Conservation (phyloP, 225 moss, liverwort and hornwort genomes). For the Ulota crispa region DNA sequence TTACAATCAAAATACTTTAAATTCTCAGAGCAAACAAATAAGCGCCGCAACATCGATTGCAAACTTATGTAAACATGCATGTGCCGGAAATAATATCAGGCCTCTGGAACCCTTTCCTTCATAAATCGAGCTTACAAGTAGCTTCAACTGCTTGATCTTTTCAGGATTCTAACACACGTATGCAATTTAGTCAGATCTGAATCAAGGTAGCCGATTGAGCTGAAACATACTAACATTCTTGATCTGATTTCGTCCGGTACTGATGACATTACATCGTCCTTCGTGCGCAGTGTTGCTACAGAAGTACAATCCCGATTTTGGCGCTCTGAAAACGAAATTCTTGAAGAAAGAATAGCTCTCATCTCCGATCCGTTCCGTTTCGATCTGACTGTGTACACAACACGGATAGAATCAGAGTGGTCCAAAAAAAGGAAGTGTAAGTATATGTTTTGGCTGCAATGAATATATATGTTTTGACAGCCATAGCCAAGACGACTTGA, state of each 20-base stretch:
- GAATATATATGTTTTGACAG: background rate
- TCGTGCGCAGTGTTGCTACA: conserved; percentile 35
- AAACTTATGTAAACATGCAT: background rate
- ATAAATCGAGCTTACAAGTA: background rate
- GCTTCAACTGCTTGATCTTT: background rate
- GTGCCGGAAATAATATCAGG: background rate
- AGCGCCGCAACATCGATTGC: background rate
- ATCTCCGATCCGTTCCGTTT: background rate
- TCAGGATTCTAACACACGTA: background rate
- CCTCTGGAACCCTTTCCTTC: background rate
- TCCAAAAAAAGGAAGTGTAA: background rate
- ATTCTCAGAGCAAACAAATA: background rate
- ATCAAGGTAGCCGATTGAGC: background rate
- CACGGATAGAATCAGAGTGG: background rate
- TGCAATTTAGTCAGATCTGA: background rate
- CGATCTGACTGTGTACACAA: background rate
- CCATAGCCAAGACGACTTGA: conserved; percentile 3
- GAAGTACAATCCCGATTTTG: conserved; percentile 35
- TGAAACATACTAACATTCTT: background rate
- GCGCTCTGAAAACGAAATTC: conserved; percentile 31
- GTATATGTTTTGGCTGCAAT: background rate
- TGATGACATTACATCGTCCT: background rate
- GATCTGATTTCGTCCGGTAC: background rate
- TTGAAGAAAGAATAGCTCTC: conserved; percentile 26
- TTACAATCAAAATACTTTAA: background rate